Conservation (phyloP, 2,329 filamentous ascomycete species). For the Coniochaeta sp. region DNA sequence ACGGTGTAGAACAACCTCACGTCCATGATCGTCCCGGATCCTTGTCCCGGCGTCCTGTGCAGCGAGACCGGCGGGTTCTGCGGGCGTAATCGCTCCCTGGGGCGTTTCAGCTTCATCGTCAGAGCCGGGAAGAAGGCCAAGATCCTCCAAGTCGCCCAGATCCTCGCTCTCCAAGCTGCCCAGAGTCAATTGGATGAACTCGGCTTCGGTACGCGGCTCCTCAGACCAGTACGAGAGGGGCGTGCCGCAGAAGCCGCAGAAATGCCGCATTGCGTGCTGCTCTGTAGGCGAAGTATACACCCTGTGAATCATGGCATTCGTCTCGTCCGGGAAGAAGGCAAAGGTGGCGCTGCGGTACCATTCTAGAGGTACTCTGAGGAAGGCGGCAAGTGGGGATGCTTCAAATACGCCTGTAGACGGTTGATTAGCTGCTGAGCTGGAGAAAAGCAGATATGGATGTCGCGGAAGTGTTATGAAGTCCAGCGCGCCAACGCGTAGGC, state of each 20-base stretch:
- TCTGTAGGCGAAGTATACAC: conserved; percentile 55
- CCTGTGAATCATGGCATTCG: conserved; percentile 56
- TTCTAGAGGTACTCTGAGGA: conserved; percentile 71
- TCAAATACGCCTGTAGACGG: conserved; percentile 51
- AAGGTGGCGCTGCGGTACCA: conserved; percentile 75
- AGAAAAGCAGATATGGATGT: background rate
- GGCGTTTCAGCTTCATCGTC: conserved; percentile 17
- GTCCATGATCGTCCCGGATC: background rate
- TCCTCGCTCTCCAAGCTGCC: conserved; percentile 68
- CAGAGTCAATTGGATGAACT: conserved; percentile 76
- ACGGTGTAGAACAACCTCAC: conserved; percentile 4
- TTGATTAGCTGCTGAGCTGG: background rate
- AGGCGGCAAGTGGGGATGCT: conserved; percentile 68
- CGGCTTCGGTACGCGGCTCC: conserved; percentile 58
- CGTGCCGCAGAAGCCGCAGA: conserved; percentile 90
- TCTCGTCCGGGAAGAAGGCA: conserved; percentile 73
- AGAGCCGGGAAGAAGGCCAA: conserved; percentile 57
- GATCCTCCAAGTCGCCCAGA: conserved; percentile 62
- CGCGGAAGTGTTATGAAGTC: background rate
- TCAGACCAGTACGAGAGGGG: conserved; percentile 81
- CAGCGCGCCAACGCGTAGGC: background rate
- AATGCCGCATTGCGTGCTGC: conserved; percentile 60
- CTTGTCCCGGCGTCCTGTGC: conserved; percentile 19
- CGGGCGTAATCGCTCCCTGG: conserved; percentile 17
- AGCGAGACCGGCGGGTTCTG: conserved; percentile 19